Conservation (phyloP, 139 green algal species). For the Chlorella ohadii region DNA sequence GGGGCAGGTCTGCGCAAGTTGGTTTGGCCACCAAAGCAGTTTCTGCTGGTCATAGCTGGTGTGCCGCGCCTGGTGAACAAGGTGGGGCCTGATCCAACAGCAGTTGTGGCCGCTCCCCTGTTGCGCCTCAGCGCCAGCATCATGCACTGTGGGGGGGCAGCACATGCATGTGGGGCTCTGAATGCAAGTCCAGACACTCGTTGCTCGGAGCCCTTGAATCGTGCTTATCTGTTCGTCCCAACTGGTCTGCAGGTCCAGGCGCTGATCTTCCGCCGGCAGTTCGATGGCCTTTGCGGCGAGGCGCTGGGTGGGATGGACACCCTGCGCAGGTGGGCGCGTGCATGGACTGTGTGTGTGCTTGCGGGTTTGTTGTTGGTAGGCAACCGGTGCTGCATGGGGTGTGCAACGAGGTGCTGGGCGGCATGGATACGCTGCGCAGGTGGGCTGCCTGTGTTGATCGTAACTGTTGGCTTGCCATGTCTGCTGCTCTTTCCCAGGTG, state of each 20-base stretch:
- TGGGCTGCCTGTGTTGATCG: neutral
- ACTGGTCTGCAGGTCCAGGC: neutral
- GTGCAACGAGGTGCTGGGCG: conserved; percentile 27
- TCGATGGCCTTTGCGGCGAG: conserved; percentile 37
- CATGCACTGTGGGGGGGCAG: too few species aligned
- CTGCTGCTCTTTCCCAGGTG: neutral
- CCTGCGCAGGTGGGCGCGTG: conserved; percentile 18
- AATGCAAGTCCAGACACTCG: conserved; percentile 26
- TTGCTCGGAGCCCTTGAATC: conserved; percentile 50
- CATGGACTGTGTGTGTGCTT: too few species aligned
- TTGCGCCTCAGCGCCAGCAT: too few species aligned
- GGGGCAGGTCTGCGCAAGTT: too few species aligned
- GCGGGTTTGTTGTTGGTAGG: too few species aligned
- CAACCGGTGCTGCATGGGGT: too few species aligned
- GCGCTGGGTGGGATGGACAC: conserved; percentile 27
- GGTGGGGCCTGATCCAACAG: too few species aligned
- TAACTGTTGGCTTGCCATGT: too few species aligned
- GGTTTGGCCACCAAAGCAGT: too few species aligned
- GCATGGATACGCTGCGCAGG: conserved; percentile 32
- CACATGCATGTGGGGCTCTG: too few species aligned
- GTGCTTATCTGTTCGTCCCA: too few species aligned
- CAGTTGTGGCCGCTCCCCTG: too few species aligned
- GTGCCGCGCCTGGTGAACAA: neutral
- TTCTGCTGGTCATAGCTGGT: neutral
- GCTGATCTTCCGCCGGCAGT: conserved; percentile 55